Base-by-base conservation (phyloP, 2,329 filamentous ascomycete genomes). In the Clonostachys chloroleuca region DNA sequence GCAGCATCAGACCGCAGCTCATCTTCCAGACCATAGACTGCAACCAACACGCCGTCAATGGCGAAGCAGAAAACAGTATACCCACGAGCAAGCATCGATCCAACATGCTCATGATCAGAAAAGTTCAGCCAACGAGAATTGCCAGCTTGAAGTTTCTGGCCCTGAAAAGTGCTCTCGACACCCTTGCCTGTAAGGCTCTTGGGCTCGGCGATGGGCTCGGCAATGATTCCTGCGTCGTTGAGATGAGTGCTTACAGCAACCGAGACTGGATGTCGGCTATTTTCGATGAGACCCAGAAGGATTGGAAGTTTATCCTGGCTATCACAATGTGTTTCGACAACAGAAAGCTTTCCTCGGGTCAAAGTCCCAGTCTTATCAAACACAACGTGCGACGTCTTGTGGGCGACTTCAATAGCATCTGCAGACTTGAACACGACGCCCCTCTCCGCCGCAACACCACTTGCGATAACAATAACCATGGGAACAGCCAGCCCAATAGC, bases 321-420 rank as follows among this genome's bases (percentile, higher is more conserved):
- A 34, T 59, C 45, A 8, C 50, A 52, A 13, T 60, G 48, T 16
- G 56, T 48, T 14, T 53, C 51, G 13, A 56, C 40, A 20, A 64
- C 60, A 16, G 58, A 55, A 10, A 66, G 56, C 13, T 69, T 64
- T 0, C 73, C 78, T 24, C 67, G 63, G 0, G 81, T 84, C 18
- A 86, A 62, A 1, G 80, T 86, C 1, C 83, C 81, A 1, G 81
- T 86, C 64, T 85, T 86, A 66, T 86, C 80, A 50, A 86, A 82
- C 1, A 85, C 69, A 4, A 83, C 67, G 52, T 81, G 73, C 0
- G 74, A 77, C 4, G 72, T 65, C 46, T 77, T 79, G 39, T 68
- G 66, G 3, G 72, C 74, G 4, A 69, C 60, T 54, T 83, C 79
- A 4, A 80, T 77, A 5, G 68, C 70, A 39, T 76, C 66, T 0